Conservation (phyloP, 2,329 filamentous ascomycete species). For the Fusarium napiforme region DNA sequence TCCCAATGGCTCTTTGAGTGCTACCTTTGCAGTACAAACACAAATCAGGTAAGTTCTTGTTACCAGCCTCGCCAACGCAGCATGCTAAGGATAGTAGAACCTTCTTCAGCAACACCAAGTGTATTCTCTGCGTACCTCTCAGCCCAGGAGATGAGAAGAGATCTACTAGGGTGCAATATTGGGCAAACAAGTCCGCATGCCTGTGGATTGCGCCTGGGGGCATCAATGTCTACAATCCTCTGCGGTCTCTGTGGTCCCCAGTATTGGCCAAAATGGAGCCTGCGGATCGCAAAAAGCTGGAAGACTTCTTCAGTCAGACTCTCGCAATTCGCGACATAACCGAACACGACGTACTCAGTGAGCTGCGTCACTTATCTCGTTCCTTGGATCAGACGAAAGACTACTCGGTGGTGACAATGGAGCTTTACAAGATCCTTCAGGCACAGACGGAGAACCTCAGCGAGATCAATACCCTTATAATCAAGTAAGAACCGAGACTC, state of each 20-base stretch:
- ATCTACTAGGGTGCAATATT: not conserved
- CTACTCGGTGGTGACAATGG: rapidly evolving
- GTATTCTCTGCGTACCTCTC: not conserved
- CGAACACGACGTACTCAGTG: not conserved
- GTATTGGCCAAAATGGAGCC: not conserved
- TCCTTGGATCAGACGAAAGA: not conserved
- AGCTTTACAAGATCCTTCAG: not conserved
- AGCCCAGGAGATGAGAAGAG: rapidly evolving
- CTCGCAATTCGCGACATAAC: not conserved
- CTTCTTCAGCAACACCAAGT: not conserved
- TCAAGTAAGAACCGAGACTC: not conserved
- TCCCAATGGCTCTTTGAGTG: not conserved
- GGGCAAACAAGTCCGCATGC: not conserved
- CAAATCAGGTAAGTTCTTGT: not conserved
- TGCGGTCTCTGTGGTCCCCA: not conserved
- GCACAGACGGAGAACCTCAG: not conserved
- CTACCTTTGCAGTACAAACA: rapidly evolving
- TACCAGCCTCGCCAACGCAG: rapidly evolving
- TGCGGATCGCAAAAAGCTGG: not conserved
- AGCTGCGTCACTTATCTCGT: not conserved
- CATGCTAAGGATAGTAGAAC: not conserved
- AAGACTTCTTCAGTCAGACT: not conserved
- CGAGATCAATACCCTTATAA: not conserved
- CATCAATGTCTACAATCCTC: not conserved
- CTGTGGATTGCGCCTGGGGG: not conserved